Evolutionary conservation across 306 rosid species (phyloP), one percentile per base, ranked within the genome.

Genomic region (Acmispon strigosus): DNA sequence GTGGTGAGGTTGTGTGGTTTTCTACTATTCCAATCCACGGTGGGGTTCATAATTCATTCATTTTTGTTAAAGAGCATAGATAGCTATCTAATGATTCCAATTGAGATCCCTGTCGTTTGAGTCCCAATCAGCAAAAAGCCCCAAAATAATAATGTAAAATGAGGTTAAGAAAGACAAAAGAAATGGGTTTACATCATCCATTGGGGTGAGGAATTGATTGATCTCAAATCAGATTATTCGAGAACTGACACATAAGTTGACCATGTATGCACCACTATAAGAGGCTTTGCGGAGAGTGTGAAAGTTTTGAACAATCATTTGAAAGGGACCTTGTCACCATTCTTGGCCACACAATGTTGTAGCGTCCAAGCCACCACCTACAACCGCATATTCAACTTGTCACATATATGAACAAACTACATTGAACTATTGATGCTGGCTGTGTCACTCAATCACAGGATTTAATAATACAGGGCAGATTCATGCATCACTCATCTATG

Each of bases 241-340:
- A 70, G 90, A 89, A 70, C 67, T 56, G 92, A 87, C 87, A 63
- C 65, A 4, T 17, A 15, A 67, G 89, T 84, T 84, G 90, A 88
- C 89, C 81, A 66, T 60, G 68, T 80, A 66, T 60, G 68, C 53
- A 34, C 52, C 76, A 76, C 79, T 60, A 76, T 47, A 22, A 53
- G 14, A 12, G 52, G 50, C 29, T 48, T 47, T 51, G 43, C 6
- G 45, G 10, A 18, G 19, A 27, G 9, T 62, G 50, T 66, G 49
- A 72, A 49, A 14, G 16, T 73, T 73, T 27, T 61, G 63, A 69
- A 17, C 55, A 73, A 70, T 76, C 73, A 76, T 57, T 64, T 73
- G 78, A 66, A 27, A 77, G 42, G 10, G 49, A 29, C 74, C 8
- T 11, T 17, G 16, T 76, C 32, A 51, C 32, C 34, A 37, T 34